Evolutionary conservation across 176 grass and related monocot species (phyloP).

Genomic region (Oryza punctata): DNA sequence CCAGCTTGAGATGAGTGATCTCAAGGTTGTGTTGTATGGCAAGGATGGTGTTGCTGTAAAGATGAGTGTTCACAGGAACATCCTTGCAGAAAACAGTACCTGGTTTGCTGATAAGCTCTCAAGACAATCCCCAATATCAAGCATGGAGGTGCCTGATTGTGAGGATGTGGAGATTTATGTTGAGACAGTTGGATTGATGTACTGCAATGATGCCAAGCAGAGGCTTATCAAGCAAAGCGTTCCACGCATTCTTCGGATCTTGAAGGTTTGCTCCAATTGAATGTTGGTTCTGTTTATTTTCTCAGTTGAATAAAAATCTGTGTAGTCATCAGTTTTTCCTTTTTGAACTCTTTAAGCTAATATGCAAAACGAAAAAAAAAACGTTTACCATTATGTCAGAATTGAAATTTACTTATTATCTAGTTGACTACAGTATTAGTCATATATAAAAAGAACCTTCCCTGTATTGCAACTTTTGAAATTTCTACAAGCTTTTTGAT

Average conservation of each 20-base stretch:
- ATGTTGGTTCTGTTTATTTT: not conserved
- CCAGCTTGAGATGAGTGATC: slow-evolving; percentile 67
- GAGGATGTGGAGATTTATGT: slow-evolving; percentile 94
- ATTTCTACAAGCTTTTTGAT: not conserved
- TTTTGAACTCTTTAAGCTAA: not conserved
- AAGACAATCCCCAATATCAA: slow-evolving; percentile 52
- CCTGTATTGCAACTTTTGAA: not conserved
- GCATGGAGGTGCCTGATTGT: slow-evolving; percentile 69
- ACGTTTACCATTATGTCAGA: not conserved
- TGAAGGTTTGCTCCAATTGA: slow-evolving; percentile 60
- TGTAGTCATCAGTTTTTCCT: not conserved
- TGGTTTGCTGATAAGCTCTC: slow-evolving; percentile 79
- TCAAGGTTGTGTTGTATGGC: slow-evolving; percentile 74
- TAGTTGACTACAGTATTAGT: not conserved
- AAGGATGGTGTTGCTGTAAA: slow-evolving; percentile 81
- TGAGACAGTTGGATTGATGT: slow-evolving; percentile 92
- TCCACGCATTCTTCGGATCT: slow-evolving; percentile 70
- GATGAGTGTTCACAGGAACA: slow-evolving; percentile 80
- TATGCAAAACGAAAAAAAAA: not conserved
- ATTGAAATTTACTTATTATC: not conserved
- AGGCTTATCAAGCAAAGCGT: slow-evolving; percentile 87
- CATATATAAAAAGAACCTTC: not conserved
- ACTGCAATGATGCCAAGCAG: slow-evolving; percentile 73
- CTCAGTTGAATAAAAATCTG: not conserved
- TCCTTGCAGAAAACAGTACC: slow-evolving; percentile 71